A percentile compares a stretch with the other conserved stretches of the same genome.
Evolutionary conservation across 2,329 filamentous ascomycete genomes (phyloP).

Genomic region (Diplodia intermedia): DNA sequence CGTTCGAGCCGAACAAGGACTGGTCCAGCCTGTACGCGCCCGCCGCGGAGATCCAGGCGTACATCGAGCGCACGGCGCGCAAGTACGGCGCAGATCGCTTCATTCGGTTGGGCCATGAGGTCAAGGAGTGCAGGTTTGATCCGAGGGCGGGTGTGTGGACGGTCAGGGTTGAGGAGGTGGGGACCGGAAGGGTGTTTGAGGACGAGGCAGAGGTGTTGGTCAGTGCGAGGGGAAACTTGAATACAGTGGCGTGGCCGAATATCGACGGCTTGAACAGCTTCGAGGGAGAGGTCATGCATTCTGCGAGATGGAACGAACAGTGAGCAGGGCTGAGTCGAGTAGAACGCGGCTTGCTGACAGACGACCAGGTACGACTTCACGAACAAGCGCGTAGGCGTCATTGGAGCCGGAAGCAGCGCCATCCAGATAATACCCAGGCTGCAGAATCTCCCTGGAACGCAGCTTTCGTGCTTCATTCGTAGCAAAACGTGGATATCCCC

Average conservation of each 20-base stretch:
- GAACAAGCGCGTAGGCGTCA: conserved; percentile 46
- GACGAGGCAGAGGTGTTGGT: conserved; percentile 44
- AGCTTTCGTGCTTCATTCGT: conserved; percentile 44
- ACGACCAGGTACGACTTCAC: conserved; percentile 41
- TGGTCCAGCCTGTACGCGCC: conserved; percentile 53
- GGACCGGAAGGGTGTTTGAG: conserved; percentile 39
- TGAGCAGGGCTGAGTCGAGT: conserved; percentile 33
- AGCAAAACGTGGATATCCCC: conserved; percentile 49
- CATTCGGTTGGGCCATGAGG: conserved; percentile 47
- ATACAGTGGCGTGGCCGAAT: conserved; percentile 44
- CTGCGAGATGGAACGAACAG: conserved; percentile 45
- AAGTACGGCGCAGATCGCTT: conserved; percentile 50
- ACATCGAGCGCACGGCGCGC: conserved; percentile 44
- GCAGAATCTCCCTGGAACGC: conserved; percentile 44
- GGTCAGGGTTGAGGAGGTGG: conserved; percentile 45
- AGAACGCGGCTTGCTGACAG: not conserved
- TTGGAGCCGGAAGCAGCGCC: conserved; percentile 47
- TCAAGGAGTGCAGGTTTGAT: conserved; percentile 46
- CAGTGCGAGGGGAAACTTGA: conserved; percentile 44
- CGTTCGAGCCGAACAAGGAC: conserved; percentile 52
- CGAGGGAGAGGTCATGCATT: conserved; percentile 47
- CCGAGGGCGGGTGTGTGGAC: conserved; percentile 46
- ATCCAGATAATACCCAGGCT: conserved; percentile 53
- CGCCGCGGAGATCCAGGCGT: conserved; percentile 47
- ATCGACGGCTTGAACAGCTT: conserved; percentile 44